Conservation (phyloP, 1,284 basidiomycete species). For the Microbotryum scabiosae region DNA sequence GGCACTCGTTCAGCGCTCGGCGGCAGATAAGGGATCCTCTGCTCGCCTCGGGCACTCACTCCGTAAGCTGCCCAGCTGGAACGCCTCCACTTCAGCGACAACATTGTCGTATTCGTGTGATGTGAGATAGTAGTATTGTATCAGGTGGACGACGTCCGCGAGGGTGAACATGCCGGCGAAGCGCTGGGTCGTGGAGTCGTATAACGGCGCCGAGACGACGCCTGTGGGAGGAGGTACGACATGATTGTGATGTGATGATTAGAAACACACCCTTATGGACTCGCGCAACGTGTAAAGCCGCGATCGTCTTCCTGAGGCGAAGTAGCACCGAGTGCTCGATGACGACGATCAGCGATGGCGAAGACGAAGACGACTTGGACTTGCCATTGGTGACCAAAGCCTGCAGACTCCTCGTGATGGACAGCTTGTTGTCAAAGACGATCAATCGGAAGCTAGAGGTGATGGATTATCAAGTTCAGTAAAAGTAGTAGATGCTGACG, state of each 20-base stretch:
- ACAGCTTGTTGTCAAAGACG: conserved; percentile 87
- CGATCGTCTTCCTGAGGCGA: no score
- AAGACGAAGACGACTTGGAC: conserved; percentile 25
- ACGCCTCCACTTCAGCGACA: conserved; percentile 84
- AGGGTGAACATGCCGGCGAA: conserved; percentile 97
- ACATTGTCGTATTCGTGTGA: conserved; percentile 80
- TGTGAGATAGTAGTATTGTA: conserved; percentile 85
- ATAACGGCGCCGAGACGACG: conserved; percentile 96
- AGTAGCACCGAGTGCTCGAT: no score
- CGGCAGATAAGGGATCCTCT: no score
- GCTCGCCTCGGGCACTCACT: conserved; percentile 46
- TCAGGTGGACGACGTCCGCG: conserved; percentile 89
- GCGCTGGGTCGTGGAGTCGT: conserved; percentile 81
- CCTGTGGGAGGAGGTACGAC: conserved; percentile 47
- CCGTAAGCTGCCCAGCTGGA: conserved; percentile 77
- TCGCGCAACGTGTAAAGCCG: no score
- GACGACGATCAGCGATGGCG: no score
- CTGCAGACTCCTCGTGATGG: conserved; percentile 84
- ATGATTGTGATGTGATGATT: no score
- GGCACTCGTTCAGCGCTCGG: background rate
- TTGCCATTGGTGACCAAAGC: conserved; percentile 79
- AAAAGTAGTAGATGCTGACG: no score
- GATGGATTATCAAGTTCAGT: background rate
- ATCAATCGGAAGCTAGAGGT: conserved; percentile 56
- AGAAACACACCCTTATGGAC: no score